These are phyloP conservation scores for Eucalyptus viminalis DNA, from an alignment of 345 rosid species.

Conservation along the genomic window DNA sequence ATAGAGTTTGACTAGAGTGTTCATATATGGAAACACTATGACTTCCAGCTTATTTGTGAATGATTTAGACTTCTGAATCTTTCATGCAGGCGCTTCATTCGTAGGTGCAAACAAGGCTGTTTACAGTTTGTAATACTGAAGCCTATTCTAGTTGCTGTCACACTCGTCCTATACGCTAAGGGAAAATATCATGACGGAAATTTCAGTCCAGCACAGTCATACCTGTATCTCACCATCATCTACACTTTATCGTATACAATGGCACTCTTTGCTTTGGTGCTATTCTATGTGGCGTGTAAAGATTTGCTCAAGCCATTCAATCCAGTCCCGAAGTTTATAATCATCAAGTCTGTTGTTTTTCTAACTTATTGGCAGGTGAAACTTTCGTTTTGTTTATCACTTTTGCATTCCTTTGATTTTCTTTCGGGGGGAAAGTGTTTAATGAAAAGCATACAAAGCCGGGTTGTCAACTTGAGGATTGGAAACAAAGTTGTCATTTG, in stretches of 20 bases:
- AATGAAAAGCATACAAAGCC: background rate
- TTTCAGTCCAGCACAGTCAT: conserved; percentile 80
- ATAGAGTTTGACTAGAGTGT: background rate
- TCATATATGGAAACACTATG: background rate
- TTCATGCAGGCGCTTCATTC: conserved; percentile 70
- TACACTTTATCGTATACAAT: conserved; percentile 79
- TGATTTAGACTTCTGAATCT: background rate
- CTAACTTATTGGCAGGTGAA: conserved; percentile 97
- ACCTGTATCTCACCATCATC: conserved; percentile 83
- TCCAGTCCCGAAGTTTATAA: conserved; percentile 91
- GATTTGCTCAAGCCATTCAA: conserved; percentile 97
- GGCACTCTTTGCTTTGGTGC: conserved; percentile 74
- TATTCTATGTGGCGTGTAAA: conserved; percentile 92
- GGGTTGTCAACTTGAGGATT: background rate
- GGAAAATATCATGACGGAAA: conserved; percentile 96
- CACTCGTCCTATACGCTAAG: conserved; percentile 76
- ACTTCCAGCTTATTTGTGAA: background rate
- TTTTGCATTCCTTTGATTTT: background rate
- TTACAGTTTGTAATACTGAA: conserved; percentile 93
- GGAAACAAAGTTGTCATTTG: background rate
- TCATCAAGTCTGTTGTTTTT: conserved; percentile 91
- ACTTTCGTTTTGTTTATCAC: background rate
- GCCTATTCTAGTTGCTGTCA: conserved; percentile 82
- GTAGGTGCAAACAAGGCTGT: conserved; percentile 97
- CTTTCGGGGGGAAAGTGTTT: background rate